Evolutionary conservation across 148 eudicot genomes (phyloP), one percentile per base, ranked within the genome.

Genomic region (Fagopyrum homotropicum): DNA sequence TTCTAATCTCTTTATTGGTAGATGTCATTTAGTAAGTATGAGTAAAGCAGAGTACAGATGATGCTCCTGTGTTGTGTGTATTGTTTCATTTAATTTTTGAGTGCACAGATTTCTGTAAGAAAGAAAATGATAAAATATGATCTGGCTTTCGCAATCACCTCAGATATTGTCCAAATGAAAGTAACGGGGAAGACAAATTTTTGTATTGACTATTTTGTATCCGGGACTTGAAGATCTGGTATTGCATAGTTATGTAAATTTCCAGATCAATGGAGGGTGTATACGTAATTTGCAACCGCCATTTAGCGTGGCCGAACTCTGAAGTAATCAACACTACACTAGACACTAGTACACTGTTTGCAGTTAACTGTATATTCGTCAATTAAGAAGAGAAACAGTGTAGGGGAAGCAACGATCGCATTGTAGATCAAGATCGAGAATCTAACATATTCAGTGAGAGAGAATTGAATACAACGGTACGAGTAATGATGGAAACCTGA

Each of bases 71-170:
- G n/a, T 69, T 64, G 70, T 5, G 70, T 44, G 72, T 45, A 19
- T n/a, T 12, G 29, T 72, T 72, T 45, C 26, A 14, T 17, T 45
- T 47, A 7, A 47, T 45, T 72, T 19, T 46, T 46, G 29, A 4
- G 22, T 72, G 74, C 29, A 47, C 17, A 51, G 43, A 9, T 49
- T 72, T 72, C 47, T 66, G 71, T 66, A 66, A 66, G 71, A 66
- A 66, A 43, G 71, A 66, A 40, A 9, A 9, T 9, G 10, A 19
- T 19, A 17, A 22, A 1, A 61, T 26, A 26, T 59, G 66, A 12
- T 7, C 29, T 59, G 22, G 66, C 40, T 7, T 9, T 59, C 10
- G 22, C 7, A 59, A 59, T 22, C 40, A 1, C 14, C 35, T 22
- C 66, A 59, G 66, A 26, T 0, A 9, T 61, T 61, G 68, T 61